Evolutionary conservation across 2,329 filamentous ascomycete species (phyloP).

Genomic region (Nemania diffusa): DNA sequence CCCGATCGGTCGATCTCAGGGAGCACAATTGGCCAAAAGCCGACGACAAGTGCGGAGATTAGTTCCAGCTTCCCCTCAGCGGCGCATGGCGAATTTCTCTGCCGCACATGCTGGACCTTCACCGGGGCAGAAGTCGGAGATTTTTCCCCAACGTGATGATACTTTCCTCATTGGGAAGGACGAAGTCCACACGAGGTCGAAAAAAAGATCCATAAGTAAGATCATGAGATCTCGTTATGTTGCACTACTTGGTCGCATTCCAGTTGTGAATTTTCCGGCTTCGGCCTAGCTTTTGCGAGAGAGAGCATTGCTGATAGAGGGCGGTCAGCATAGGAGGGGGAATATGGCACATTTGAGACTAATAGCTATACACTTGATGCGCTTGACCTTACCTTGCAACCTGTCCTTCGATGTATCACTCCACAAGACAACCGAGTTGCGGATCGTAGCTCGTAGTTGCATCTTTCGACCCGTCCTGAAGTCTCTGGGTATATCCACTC

Average conservation of each 20-base stretch:
- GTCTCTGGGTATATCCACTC: background rate
- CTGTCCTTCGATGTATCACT: slow-evolving; percentile 8
- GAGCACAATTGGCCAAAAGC: slow-evolving; percentile 18
- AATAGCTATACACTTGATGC: slow-evolving; percentile 12
- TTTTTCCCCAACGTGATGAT: slow-evolving; percentile 27
- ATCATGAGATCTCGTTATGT: slow-evolving; percentile 43
- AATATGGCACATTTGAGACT: slow-evolving; percentile 9
- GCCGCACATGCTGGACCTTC: background rate
- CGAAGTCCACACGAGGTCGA: slow-evolving; percentile 40
- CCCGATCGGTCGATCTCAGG: slow-evolving; percentile 19
- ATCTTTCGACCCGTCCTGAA: background rate
- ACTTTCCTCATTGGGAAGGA: slow-evolving; percentile 41
- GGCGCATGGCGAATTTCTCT: slow-evolving; percentile 1
- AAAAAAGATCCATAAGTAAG: slow-evolving; percentile 31
- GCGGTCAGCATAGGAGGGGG: slow-evolving; percentile 5
- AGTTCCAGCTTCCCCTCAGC: slow-evolving; percentile 12
- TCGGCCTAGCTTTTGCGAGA: slow-evolving; percentile 22
- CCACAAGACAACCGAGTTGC: slow-evolving; percentile 20
- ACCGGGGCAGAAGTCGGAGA: background rate
- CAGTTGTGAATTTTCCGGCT: slow-evolving; percentile 29
- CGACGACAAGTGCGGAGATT: slow-evolving; percentile 21
- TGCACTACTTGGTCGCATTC: slow-evolving; percentile 36
- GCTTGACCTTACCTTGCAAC: slow-evolving; percentile 6
- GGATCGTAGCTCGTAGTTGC: background rate
- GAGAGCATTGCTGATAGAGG: slow-evolving; percentile 21